Evolutionary conservation across 441 rosid species (phyloP), one percentile per base, ranked within the genome.

Genomic region (Pelargonium fulgidum): DNA sequence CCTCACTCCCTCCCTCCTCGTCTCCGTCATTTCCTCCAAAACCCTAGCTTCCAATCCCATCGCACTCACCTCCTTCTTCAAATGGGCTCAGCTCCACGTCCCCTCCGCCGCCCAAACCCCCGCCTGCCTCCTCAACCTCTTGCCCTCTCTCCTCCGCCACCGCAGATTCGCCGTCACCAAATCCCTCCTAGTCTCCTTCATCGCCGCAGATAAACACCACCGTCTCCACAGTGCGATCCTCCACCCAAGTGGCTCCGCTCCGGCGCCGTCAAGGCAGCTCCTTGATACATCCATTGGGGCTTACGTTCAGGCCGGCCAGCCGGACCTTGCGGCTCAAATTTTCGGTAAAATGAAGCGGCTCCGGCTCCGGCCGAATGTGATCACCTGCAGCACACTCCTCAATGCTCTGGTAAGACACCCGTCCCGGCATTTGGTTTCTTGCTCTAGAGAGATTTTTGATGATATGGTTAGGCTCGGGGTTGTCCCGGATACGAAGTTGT

Each of bases 301-400:
- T 3, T 93, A 89, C 59, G 87, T 87, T 45, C 79, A 82, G 5
- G 76, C 82, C 0, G 85, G 85, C 26, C 80, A 69, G 70, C 96
- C 95, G 24, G 95, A 87, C 72, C 75, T 81, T n/a, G 99, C 92
- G 3, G 79, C 82, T 2, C 82, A 85, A 75, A 72, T 93, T 33
- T 91, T 93, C 33, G 75, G 78, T 66, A 87, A 81, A 76, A 85
- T 91, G 96, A 84, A 81, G 76, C 82, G 86, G 17, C 70, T 83
- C 62, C 76, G 65, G 16, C 80, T 83, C 20, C 82, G 78, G 50
- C 99, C 99, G 4, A 91, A 82, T 71, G 47, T 79, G 59, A 80
- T 89, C 44, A 89, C 92, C 73, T 88, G 91, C 83, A 89, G 85
- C 44, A 78, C 81, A 64, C 89, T 91, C 68, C 82, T 90, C 14